Percentiles rank a stretch among this genome's conserved stretches.
These are phyloP conservation scores for Erysimum cheiranthoides DNA, from an alignment of 345 rosid genomes.

Conservation along the genomic window DNA sequence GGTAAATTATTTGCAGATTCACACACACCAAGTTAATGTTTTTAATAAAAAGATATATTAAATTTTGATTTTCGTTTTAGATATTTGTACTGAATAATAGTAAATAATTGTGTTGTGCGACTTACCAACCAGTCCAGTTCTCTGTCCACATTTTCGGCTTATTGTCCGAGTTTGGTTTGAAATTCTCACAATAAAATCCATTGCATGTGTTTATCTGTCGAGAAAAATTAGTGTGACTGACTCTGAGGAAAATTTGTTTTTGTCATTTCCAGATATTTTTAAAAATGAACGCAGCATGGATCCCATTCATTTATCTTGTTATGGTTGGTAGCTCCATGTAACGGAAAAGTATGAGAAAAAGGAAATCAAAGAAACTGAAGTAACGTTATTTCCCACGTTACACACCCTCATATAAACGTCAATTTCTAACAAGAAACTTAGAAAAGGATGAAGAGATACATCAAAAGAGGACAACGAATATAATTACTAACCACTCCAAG, in stretches of 20 bases:
- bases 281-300: not conserved
- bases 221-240: not conserved
- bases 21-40: not conserved
- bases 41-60: not conserved
- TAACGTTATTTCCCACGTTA: not conserved
- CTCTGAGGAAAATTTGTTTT: not conserved
- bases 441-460: not conserved
- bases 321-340: not conserved
- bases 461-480: not conserved
- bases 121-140: slow-evolving; percentile 95
- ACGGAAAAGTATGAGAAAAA: not conserved
- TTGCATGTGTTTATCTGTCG: slow-evolving; percentile 84
- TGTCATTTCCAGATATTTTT: not conserved
- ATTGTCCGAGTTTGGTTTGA: slow-evolving; percentile 62
- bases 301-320: not conserved
- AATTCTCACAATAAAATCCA: slow-evolving; percentile 84
- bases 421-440: not conserved
- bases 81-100: not conserved
- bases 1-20: slow-evolving; percentile 2
- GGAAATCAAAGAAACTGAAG: not conserved
- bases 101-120: slow-evolving; percentile 8
- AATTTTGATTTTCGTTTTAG: not conserved
- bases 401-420: slow-evolving; percentile 5
- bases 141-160: slow-evolving; percentile 98
- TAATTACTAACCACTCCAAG: slow-evolving; percentile 12